Base-by-base conservation (phyloP, 768 basidiomycete species). In the Tricholoma furcatifolium region DNA sequence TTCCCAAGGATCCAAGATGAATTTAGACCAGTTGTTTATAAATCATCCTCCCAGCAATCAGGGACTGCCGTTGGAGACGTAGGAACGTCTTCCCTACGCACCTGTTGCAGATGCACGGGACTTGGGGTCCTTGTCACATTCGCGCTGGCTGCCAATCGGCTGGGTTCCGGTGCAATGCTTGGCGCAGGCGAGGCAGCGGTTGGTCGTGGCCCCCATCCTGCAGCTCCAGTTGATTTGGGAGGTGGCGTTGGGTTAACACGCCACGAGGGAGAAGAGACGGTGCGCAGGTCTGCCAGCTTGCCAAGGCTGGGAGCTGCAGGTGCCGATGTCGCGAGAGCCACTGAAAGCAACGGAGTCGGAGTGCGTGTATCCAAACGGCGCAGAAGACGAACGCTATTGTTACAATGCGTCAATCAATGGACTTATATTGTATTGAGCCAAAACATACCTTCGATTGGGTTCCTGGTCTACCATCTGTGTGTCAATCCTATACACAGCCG, bases 401-500 rank as follows among this genome's bases (percentile, higher is more conserved):
- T 21, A 8, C 10, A 21, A n/a, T 20, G 31, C 47, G 21, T 51
- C 43, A 34, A 47, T 30, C 32, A 14, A 32, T 6, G 32, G 17
- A 34, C 36, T 23, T 27, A 30, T 14, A 44, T 50, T 3, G 34
- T 12, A 52, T 9, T 4, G 24, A 48, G 24, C 50, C 9, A 18
- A 17, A 36, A 8, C 68, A 18, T 17, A 82, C 81, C 79, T 84
- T 43, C 91, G 76, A 62, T 89, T 80, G 0, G 96, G 96, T 60
- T 97, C 96, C 61, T 89, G 88, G 65, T 98, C 96, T 17, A 99
- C 82, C 74, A 93, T 83, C 60, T 89, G 82, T 0, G 87, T 84
- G 55, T 91, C 88, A 65, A 98, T 82, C 17, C 91, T 78, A 65
- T 96, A 98, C 4, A 87, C 71, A 6, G 79, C 73, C 1, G 92